Conservation (phyloP, 2,329 filamentous ascomycete species). For the Claviceps quebecensis region DNA sequence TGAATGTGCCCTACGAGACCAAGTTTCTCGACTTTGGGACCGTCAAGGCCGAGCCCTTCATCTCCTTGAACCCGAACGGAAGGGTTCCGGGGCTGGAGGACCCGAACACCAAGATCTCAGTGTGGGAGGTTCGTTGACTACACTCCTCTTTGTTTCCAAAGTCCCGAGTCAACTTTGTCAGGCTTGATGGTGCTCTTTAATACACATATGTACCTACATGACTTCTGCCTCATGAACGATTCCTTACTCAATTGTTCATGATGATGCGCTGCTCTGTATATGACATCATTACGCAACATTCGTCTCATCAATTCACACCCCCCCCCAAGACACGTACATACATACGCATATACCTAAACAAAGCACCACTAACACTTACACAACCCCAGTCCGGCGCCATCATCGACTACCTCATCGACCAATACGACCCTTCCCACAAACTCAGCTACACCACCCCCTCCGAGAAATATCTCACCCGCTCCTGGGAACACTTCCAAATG, state of each 20-base stretch:
- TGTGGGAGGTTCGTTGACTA: slow-evolving; percentile 9
- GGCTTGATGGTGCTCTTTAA: no score
- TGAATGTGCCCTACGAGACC: slow-evolving; percentile 11
- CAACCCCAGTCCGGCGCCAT: slow-evolving; percentile 10
- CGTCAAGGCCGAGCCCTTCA: slow-evolving; percentile 12
- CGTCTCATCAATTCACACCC: no score
- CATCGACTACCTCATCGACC: slow-evolving; percentile 13
- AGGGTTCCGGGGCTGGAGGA: slow-evolving; percentile 11
- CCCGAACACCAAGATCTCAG: slow-evolving; percentile 10
- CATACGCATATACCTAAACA: no score
- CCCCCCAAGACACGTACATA: no score
- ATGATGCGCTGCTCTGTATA: no score
- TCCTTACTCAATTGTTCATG: no score
- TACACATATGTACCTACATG: no score
- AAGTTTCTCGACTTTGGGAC: slow-evolving; percentile 8
- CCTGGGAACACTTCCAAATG: slow-evolving; percentile 11
- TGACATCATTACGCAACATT: no score
- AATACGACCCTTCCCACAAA: slow-evolving; percentile 10
- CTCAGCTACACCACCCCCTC: slow-evolving; percentile 6
- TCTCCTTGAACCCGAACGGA: slow-evolving; percentile 12
- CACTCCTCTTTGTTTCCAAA: neutral
- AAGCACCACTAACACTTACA: neutral
- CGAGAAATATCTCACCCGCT: slow-evolving; percentile 7
- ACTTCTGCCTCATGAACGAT: no score
- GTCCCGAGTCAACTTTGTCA: neutral